Base-by-base conservation (phyloP, 31 red algal genomes). In the Odonthalia washingtoniensis region DNA sequence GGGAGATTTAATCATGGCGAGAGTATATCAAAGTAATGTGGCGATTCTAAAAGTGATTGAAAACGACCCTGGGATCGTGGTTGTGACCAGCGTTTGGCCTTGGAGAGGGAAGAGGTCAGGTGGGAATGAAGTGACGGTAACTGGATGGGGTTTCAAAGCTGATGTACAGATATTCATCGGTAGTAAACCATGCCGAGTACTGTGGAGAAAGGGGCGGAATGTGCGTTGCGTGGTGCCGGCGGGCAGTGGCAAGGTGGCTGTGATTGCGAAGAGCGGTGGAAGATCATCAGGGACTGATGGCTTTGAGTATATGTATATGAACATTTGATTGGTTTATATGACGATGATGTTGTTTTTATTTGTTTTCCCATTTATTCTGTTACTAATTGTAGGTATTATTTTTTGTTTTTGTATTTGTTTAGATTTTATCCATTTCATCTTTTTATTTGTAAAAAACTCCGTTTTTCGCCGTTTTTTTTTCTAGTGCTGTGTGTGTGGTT, bases 1-100 rank as follows among this genome's bases (percentile, higher is more conserved):
- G 36, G 91, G 91, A 35, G 85, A 84, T 16, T 57, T 94, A 5
- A 64, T 89, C 26, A 94, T 94, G 91, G 85, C 91, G 18, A 67
- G 85, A 31, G 85, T 94, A n/a, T 85, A 89, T 34, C 78, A 89
- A 60, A 65, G 39, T 61, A 57, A 84, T 37, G 72, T 94, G 35
- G 72, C 84, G 0, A 64, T 85, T 2, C 61, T 45, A 18, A 39
- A 33, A 18, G 72, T 85, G 0, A 72, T 46, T 37, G 77, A 88
- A 17, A 80, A 79, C 30, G 69, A 66, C 40, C 80, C 85, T 24
- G 70, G 69, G 0, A 78, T 88, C 21, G 80, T 83, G 0, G 80
- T 89, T 66, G 70, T 94, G 60, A 44, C 87, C 72, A 80, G 85
- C 40, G 85, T 94, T 0, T 62, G 78, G 31, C 91, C 91, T 26